Base-by-base conservation (phyloP, 345 rosid species). In the Populus deltoides region DNA sequence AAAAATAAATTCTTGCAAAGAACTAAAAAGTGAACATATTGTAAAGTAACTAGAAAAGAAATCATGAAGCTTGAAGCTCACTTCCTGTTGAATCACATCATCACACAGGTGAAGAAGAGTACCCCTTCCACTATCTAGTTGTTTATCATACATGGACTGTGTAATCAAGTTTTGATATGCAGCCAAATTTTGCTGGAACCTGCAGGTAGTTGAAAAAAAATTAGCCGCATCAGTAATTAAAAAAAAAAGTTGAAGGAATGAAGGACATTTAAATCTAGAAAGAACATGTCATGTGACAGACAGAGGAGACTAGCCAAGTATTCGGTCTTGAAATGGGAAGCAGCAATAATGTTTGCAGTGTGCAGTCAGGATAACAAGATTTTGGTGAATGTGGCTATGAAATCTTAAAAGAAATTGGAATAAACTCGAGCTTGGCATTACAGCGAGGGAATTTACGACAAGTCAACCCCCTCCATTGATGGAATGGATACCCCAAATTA, bases 51-150 rank as follows among this genome's bases (percentile, higher is more conserved):
- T 15, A 3, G 25, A 39, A 39, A 78, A 33, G 31, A 66, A 36
- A 38, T 75, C 72, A 77, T 16, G 47, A 61, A 71, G 47, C 51
- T n/a, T 18, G 35, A 45, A 61, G 86, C 92, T 81, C 85, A 96
- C 99, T 90, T 96, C 99, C 89, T 96, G 98, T 77, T 96, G 99
- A 86, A 96, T 91, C 71, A 93, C 99, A 73, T 96, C 98, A 75
- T 96, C 99, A 43, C 99, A 96, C 80, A 96, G 84, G 83, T 96
- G 99, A 78, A 96, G 90, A 66, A 96, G 93, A 24, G 99, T 96
- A 66, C 99, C 99, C 87, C 68, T 91, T 80, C 99, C 99, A 81
- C 99, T 96, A 80, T 93, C 99, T 51, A 96, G 89, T 77, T 93
- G 99, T 79, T 96, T 96, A 81, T 96, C 97, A 79, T 93, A 96